Percentiles rank a stretch among this genome's conserved stretches.
Evolutionary conservation across 345 rosid genomes (phyloP).

Genomic region (Brassica carinata): DNA sequence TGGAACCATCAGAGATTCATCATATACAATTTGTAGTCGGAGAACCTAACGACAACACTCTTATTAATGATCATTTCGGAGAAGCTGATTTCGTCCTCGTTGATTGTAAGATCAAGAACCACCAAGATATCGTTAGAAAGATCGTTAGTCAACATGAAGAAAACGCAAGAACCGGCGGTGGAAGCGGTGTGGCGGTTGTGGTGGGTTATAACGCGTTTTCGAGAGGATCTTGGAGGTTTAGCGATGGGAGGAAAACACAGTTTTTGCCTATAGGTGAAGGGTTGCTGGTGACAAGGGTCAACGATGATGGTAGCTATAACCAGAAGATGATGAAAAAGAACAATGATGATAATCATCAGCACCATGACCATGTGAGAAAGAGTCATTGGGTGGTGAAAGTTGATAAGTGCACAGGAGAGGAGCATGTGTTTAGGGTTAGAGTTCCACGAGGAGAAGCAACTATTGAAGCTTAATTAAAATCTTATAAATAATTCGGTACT

Average conservation of each 20-base stretch:
- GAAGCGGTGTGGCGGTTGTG: conserved; percentile 53
- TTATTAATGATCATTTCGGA: conserved; percentile 44
- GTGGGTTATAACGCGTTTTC: conserved; percentile 74
- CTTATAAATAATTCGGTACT: background rate
- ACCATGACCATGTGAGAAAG: conserved; percentile 37
- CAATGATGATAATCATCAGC: background rate
- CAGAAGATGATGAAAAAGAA: conserved; percentile 16
- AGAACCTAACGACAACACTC: conserved; percentile 43
- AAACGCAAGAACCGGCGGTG: conserved; percentile 33
- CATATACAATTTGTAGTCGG: conserved; percentile 61
- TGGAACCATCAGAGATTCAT: conserved; percentile 45
- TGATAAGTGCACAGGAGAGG: conserved; percentile 85
- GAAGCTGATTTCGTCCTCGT: conserved; percentile 78
- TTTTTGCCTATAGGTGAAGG: conserved; percentile 82
- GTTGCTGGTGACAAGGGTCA: conserved; percentile 61
- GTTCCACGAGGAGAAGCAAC: conserved; percentile 54
- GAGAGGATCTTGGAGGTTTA: conserved; percentile 59
- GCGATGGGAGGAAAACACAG: conserved; percentile 61
- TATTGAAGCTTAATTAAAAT: conserved; percentile 43
- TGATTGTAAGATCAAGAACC: conserved; percentile 66
- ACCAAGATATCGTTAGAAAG: conserved; percentile 54
- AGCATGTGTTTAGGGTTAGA: conserved; percentile 79
- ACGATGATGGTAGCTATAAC: conserved; percentile 27
- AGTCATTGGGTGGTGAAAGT: conserved; percentile 84
- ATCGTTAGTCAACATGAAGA: conserved; percentile 32